phyloP scores from a whole-genome alignment of 2,329 filamentous ascomycete genomes.

The Westerdykella sp. region DNA sequence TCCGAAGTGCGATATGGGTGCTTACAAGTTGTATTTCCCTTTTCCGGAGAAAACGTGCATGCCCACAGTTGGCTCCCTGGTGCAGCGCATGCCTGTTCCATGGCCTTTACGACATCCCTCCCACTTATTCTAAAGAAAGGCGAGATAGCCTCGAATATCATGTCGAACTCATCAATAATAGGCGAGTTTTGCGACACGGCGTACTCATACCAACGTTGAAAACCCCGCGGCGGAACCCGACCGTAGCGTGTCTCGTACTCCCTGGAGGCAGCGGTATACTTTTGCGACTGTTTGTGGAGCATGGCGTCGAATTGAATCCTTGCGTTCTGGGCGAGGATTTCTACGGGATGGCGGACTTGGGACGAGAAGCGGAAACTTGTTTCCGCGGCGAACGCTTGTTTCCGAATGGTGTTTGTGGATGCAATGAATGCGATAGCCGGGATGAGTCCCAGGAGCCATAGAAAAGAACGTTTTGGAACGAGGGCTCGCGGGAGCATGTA shows the following conservation, averaged over 20 bases:
- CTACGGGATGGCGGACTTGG: background rate
- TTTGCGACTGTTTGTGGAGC: slow-evolving; percentile 36
- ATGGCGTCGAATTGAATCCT: slow-evolving; percentile 26
- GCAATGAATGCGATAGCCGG: no score
- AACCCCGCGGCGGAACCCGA: slow-evolving; percentile 43
- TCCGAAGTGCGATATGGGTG: slow-evolving; percentile 2
- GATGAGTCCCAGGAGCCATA: no score
- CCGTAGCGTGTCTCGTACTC: slow-evolving; percentile 45
- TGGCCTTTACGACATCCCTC: background rate
- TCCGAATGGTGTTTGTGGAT: slow-evolving; percentile 8
- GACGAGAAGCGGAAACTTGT: background rate
- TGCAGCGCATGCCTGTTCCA: background rate
- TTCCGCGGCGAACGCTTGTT: background rate
- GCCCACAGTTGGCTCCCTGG: slow-evolving; percentile 4
- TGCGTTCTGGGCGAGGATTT: slow-evolving; percentile 15
- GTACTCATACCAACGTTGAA: slow-evolving; percentile 44
- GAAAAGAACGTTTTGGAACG: no score
- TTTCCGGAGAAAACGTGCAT: slow-evolving; percentile 3
- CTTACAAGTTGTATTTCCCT: background rate
- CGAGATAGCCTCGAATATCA: slow-evolving; percentile 36
- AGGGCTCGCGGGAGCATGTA: no score
- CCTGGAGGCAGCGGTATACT: slow-evolving; percentile 26
- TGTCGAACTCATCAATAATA: slow-evolving; percentile 49
- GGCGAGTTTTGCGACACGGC: slow-evolving; percentile 37
- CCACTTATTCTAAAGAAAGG: slow-evolving; percentile 39